Evolutionary conservation across 352 stramenopile genomes (phyloP), one percentile per base, ranked within the genome.

Genomic region (Poterioochromonas sp.): DNA sequence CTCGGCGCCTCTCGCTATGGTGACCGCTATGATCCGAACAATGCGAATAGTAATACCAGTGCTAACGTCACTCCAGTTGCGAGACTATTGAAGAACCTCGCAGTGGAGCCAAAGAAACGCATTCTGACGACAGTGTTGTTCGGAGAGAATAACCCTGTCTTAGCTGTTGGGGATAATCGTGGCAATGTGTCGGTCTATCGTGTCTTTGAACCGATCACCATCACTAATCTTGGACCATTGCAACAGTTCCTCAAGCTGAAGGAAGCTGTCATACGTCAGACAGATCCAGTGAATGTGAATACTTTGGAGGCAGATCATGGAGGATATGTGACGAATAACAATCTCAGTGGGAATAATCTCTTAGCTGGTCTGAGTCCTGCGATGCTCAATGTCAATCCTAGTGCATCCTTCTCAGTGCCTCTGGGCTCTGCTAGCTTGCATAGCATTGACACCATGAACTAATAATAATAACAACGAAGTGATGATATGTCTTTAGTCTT

Each of bases 61-160:
- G 8, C 3, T 12, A 53, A 51, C 2, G 20, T 26, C 1, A 54
- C 34, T 5, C 35, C 34, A 35, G 43, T 51, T 1, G 18, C 26
- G 8, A 32, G 35, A 20, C 40, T 53, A 5, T n/a, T 53, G 12
- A 53, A 74, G 40, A 58, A 51, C 1, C 8, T 74, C 3, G 20
- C 64, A n/a, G 18, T 54, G 18, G 1, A 20, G 34, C 12, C 37
- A 18, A 35, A 35, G 53, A 32, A 26, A n/a, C 3, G 35, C 34
- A 54, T 37, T 39, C 34, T 74, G n/a, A 74, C 34, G 12, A 58
- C 35, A 35, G 64, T 74, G 15, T 58, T 54, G 18, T 74, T 74
- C 34, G 35, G 37, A 22, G 37, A 54, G 34, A 51, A 74, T 5
- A 74, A 0, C 18, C 64, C 64, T 20, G 64, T 74, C 8, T 11